Conservation (phyloP, 2,329 filamentous ascomycete species). For the Colletotrichum euphorbiae region DNA sequence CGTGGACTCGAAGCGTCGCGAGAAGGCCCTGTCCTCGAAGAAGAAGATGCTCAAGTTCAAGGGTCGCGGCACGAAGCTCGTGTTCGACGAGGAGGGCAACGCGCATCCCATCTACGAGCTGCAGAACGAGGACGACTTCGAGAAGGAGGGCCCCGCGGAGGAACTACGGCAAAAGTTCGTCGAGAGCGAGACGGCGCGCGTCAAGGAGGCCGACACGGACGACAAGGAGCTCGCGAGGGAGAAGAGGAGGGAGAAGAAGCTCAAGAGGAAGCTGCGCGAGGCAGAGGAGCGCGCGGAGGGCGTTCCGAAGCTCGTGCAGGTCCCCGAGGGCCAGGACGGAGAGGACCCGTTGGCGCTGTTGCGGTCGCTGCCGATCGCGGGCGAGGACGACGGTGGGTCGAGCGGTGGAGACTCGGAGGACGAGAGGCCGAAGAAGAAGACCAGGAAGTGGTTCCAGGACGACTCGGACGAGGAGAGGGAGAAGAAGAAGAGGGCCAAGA, state of each 20-base stretch:
- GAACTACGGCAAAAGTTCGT: constrained; percentile 83
- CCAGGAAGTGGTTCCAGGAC: constrained; percentile 84
- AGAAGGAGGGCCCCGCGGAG: constrained; percentile 78
- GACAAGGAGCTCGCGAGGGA: constrained; percentile 86
- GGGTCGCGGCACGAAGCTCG: constrained; percentile 83
- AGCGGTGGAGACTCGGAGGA: constrained; percentile 51
- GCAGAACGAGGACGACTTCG: constrained; percentile 85
- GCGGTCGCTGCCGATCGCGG: constrained; percentile 66
- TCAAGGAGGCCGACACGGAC: constrained; percentile 79
- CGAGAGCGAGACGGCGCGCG: constrained; percentile 77
- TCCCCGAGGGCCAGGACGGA: constrained; percentile 50
- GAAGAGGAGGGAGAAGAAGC: constrained; percentile 81
- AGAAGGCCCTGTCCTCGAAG: constrained; percentile 95
- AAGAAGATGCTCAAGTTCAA: constrained; percentile 94
- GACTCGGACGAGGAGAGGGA: constrained; percentile 61
- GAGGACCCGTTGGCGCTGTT: constrained; percentile 69
- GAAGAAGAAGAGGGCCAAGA: constrained; percentile 56
- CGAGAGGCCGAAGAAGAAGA: constrained; percentile 64
- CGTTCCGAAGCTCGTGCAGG: constrained; percentile 44
- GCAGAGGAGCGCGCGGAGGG: constrained; percentile 60
- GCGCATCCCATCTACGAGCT: constrained; percentile 89
- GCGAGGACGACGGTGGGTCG: constrained; percentile 43
- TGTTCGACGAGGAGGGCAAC: constrained; percentile 93
- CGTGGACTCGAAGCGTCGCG: constrained; percentile 93
- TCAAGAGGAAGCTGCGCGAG: constrained; percentile 78